phyloP scores from a whole-genome alignment of 2,329 filamentous ascomycete genomes.

The Hymenoscyphus linearis region DNA sequence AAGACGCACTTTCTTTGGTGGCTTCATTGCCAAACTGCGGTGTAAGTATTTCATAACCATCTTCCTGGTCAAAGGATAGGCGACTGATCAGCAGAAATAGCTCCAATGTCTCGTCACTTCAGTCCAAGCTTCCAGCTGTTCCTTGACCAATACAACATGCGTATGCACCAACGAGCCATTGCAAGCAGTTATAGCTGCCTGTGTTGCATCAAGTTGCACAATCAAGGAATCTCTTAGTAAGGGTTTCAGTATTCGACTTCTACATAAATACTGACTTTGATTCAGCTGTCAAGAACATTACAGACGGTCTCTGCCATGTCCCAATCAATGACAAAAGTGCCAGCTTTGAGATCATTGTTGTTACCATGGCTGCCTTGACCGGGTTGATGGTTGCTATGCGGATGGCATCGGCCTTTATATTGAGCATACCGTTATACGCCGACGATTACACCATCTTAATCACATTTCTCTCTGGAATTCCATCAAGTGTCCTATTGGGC shows the following conservation, averaged over 20 bases:
- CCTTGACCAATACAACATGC: constrained; percentile 35
- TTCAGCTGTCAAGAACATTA: constrained; percentile 34
- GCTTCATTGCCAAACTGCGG: constrained; percentile 2
- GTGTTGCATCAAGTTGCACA: constrained; percentile 34
- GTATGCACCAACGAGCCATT: constrained; percentile 35
- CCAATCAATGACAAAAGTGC: constrained; percentile 2
- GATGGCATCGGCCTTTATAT: neutral
- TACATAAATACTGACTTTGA: neutral
- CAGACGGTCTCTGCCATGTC: constrained; percentile 35
- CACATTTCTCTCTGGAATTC: constrained; percentile 27
- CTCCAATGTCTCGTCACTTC: constrained; percentile 15
- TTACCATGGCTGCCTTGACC: constrained; percentile 23
- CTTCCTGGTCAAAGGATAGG: neutral
- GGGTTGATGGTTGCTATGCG: constrained; percentile 21
- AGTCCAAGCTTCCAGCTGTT: constrained; percentile 32
- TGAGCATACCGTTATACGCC: constrained; percentile 28
- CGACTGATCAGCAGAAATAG: constrained; percentile 7
- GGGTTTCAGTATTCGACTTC: neutral
- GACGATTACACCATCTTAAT: constrained; percentile 35
- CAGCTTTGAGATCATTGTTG: neutral
- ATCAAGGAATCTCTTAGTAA: constrained; percentile 35
- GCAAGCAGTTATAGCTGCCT: constrained; percentile 31
- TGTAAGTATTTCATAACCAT: neutral
- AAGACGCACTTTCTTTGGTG: neutral
- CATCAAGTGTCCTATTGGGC: constrained; percentile 31